Percentiles rank a stretch among this genome's conserved stretches.
These are phyloP conservation scores for Exobasidium cylindrosporum DNA, from an alignment of 1,284 basidiomycete genomes.

Conservation along the genomic window DNA sequence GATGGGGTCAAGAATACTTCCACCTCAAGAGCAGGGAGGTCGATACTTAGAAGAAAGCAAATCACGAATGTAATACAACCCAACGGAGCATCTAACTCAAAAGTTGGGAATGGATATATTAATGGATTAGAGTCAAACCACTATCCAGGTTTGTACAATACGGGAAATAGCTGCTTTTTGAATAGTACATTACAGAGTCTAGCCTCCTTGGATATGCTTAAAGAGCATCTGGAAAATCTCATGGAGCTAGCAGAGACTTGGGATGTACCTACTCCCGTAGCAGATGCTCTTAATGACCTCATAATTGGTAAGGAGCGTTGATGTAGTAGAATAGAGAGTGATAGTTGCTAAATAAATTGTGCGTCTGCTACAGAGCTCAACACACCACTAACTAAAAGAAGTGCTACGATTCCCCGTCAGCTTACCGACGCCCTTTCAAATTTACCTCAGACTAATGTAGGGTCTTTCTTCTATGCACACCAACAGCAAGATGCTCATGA, in stretches of 20 bases:
- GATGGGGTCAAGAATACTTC: background rate
- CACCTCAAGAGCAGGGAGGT: background rate
- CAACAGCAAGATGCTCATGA: conserved; percentile 55
- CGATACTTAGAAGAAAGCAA: background rate
- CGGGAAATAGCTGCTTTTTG: conserved; percentile 53
- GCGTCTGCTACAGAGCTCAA: conserved; percentile 26
- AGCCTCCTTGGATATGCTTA: conserved; percentile 28
- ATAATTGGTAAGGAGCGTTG: conserved; percentile 19
- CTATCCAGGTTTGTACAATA: conserved; percentile 44
- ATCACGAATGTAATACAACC: background rate
- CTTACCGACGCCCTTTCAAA: conserved; percentile 35
- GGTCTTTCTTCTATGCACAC: conserved; percentile 45
- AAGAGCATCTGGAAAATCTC: conserved; percentile 27
- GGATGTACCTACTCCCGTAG: conserved; percentile 48
- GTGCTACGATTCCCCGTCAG: conserved; percentile 29
- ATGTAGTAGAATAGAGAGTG: background rate
- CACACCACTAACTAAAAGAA: conserved; percentile 11
- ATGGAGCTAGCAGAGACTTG: conserved; percentile 34
- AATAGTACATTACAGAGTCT: conserved; percentile 50
- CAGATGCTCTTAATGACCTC: conserved; percentile 42
- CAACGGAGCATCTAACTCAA: conserved; percentile 3
- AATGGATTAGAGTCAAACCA: background rate
- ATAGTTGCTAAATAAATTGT: background rate
- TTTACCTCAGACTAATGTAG: conserved; percentile 31
- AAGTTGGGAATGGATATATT: conserved; percentile 9